These are phyloP conservation scores for Diaporthe amygdali DNA, from an alignment of 2,329 filamentous ascomycete genomes.

Conservation along the genomic window DNA sequence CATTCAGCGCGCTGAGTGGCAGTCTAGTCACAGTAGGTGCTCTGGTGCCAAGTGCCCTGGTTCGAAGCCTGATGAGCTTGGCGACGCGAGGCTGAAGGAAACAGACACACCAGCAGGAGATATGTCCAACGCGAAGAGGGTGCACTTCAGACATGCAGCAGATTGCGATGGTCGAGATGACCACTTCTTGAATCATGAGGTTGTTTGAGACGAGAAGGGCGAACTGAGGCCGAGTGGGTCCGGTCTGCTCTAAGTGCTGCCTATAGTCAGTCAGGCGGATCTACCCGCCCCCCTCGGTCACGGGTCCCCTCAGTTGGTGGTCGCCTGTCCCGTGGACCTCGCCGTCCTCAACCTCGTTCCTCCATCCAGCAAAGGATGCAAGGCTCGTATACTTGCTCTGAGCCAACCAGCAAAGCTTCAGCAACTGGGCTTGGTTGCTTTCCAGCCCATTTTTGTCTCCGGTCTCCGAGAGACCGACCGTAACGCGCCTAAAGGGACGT, in stretches of 20 bases:
- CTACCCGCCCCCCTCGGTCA: conserved; percentile 9
- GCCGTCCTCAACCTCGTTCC: neutral
- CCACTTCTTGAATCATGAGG: neutral
- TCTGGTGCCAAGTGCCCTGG: neutral
- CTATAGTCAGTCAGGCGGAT: conserved; percentile 1
- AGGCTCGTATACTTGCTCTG: neutral
- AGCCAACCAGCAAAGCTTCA: neutral
- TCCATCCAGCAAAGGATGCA: neutral
- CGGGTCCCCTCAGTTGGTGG: neutral
- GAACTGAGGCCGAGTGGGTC: neutral
- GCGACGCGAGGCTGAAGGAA: neutral
- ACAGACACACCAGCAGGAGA: too few relatives aligned
- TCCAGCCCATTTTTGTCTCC: neutral
- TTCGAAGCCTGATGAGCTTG: neutral
- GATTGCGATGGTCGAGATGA: neutral
- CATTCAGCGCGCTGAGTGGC: neutral
- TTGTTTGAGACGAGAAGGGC: neutral
- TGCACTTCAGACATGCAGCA: neutral
- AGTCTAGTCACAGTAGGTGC: neutral
- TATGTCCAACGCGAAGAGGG: neutral
- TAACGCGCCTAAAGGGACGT: neutral
- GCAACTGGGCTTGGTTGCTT: neutral
- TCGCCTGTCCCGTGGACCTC: neutral
- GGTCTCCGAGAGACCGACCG: neutral
- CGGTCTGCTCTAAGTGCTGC: neutral